Percentiles rank a stretch among this genome's conserved stretches.
phyloP scores from a whole-genome alignment of 805 yeast species.

The Wickerhamiella musiphila region DNA sequence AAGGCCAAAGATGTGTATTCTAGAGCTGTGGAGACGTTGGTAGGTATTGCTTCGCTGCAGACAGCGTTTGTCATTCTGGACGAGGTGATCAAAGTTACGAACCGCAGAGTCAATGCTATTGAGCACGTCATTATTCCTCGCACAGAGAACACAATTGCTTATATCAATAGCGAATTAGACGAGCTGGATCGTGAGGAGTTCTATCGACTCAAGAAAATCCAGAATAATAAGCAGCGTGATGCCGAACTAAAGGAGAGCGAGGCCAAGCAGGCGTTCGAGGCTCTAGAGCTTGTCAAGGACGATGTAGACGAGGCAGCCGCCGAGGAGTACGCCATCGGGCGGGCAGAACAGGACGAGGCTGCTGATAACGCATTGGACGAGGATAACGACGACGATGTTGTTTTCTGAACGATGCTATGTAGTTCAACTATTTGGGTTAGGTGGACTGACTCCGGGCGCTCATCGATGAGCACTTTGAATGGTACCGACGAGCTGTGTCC shows the following conservation, averaged over 20 bases:
- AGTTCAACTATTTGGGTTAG: too few species aligned
- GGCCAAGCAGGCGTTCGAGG: constrained; percentile 9
- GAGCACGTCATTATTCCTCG: constrained; percentile 97
- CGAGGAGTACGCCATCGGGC: constrained; percentile 1
- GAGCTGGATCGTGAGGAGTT: constrained; percentile 97
- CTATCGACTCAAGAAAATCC: constrained; percentile 89
- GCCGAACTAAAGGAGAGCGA: constrained; percentile 12
- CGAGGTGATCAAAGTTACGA: constrained; percentile 94
- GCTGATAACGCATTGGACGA: background rate
- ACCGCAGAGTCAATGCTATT: constrained; percentile 95
- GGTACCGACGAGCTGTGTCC: too few species aligned
- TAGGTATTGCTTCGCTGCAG: constrained; percentile 87
- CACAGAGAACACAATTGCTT: constrained; percentile 83
- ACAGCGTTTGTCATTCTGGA: constrained; percentile 93
- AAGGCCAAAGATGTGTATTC: constrained; percentile 86
- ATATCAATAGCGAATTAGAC: constrained; percentile 90
- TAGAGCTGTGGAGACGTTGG: constrained; percentile 91
- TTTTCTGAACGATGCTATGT: too few species aligned
- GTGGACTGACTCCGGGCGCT: too few species aligned
- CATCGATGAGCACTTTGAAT: too few species aligned
- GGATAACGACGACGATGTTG: constrained; percentile 12
- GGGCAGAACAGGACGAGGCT: background rate
- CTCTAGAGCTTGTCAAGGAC: constrained; percentile 3
- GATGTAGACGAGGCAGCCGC: background rate
- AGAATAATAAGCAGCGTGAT: constrained; percentile 79